Conservation (phyloP, 768 basidiomycete genomes). For the Tylopilus felleus region DNA sequence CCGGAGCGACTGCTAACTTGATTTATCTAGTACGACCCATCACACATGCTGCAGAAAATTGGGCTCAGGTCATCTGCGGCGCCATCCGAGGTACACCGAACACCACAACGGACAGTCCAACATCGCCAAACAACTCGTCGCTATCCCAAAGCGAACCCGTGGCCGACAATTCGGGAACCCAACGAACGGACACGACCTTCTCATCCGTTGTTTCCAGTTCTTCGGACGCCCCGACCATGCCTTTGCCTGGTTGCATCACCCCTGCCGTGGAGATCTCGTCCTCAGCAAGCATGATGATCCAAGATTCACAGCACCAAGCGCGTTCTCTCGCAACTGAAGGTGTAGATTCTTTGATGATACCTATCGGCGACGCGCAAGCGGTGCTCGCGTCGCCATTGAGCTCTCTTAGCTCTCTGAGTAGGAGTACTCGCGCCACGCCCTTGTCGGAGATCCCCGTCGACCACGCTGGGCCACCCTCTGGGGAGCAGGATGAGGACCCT, state of each 20-base stretch:
- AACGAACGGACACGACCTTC: neutral
- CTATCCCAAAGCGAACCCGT: neutral
- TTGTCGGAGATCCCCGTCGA: too few species aligned
- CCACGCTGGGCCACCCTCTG: too few species aligned
- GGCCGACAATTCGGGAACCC: neutral
- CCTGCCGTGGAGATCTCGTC: neutral
- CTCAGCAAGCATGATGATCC: neutral
- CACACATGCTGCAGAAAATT: constrained; percentile 1
- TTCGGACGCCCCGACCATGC: neutral
- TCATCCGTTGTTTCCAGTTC: neutral
- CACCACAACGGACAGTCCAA: neutral
- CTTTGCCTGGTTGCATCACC: neutral
- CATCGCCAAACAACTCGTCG: neutral
- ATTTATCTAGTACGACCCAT: constrained; percentile 5
- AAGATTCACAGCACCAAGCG: neutral
- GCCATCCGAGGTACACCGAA: neutral
- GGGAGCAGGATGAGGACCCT: too few species aligned
- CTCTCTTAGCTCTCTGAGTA: too few species aligned
- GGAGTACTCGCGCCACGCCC: too few species aligned
- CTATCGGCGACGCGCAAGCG: too few species aligned
- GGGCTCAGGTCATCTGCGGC: neutral
- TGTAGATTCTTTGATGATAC: too few species aligned
- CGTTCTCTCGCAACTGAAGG: neutral
- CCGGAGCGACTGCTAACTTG: constrained; percentile 3
- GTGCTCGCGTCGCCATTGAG: too few species aligned